Base-by-base conservation (phyloP, 768 basidiomycete genomes). In the Lyophyllum atratum region DNA sequence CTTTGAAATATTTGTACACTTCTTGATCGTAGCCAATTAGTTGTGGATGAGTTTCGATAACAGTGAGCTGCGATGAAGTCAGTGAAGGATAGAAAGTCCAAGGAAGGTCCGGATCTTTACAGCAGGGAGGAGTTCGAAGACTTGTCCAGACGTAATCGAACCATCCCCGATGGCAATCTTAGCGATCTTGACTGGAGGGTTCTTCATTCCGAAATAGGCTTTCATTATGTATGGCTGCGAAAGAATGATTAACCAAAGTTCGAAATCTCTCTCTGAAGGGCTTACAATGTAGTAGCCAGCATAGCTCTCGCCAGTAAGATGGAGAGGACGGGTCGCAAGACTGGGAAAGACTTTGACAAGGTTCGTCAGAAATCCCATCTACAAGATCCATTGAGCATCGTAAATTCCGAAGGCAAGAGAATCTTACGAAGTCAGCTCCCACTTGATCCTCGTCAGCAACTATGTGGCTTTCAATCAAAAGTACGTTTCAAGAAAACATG, bases 101-200 rank as follows among this genome's bases (percentile, higher is more conserved):
- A 44, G 29, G 43, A 4, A 15, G 44, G 50, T 9, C 15, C 28
- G 29, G 25, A 37, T 37, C 68, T 79, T 63, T 64, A 89, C 85
- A 11, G 85, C 79, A 26, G 89, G 84, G 0, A 84, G 60, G 24
- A 83, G 69, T 53, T 80, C 74, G 51, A 81, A 87, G 9, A 80
- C 78, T 48, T 76, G 75, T 29, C 62, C 74, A n/a, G 80, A 75
- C 2, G 80, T 76, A 17, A 89, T 76, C 10, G 85, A 72, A 11
- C 84, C 86, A 69, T 91, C 85, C 15, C 90, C 90, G 45, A 92
- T 89, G 12, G 80, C 85, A 51, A 91, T 81, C 66, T 85, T 86
- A 0, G 82, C 74, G 28, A 91, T 76, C 10, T 81, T 84, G 28
- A 91, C 85, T 0, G 90, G 89, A 12, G 89, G 87, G 31, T 82